A percentile compares a stretch with the other conserved stretches of the same genome.
These are phyloP conservation scores for Phaeophleospora eucalypticola DNA, from an alignment of 2,329 filamentous ascomycete species.

Conservation along the genomic window DNA sequence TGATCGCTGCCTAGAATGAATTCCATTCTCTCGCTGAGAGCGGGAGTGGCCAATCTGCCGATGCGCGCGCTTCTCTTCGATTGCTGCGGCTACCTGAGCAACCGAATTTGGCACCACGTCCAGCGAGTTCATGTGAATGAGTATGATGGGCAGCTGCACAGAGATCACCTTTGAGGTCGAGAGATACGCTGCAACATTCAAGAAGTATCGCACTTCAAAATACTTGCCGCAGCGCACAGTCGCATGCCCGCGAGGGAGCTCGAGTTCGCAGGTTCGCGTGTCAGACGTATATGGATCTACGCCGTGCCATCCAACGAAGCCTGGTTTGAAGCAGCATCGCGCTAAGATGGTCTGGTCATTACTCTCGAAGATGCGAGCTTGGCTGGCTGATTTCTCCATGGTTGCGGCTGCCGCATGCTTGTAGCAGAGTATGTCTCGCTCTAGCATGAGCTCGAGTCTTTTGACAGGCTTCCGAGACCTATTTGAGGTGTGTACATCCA, in stretches of 20 bases:
- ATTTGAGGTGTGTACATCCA: slow-evolving; percentile 51
- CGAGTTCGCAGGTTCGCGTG: slow-evolving; percentile 47
- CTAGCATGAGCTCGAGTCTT: slow-evolving; percentile 50
- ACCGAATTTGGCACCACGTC: slow-evolving; percentile 54
- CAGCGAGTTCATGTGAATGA: slow-evolving; percentile 56
- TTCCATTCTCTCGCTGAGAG: slow-evolving; percentile 4
- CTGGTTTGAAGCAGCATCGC: slow-evolving; percentile 41
- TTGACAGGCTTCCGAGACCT: slow-evolving; percentile 47
- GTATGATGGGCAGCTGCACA: slow-evolving; percentile 52
- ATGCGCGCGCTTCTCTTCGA: slow-evolving; percentile 45
- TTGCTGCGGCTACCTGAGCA: slow-evolving; percentile 53
- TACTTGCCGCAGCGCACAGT: slow-evolving; percentile 53
- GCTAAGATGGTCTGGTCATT: slow-evolving; percentile 48
- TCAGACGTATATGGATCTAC: slow-evolving; percentile 44
- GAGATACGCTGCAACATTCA: slow-evolving; percentile 48
- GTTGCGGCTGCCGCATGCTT: slow-evolving; percentile 48
- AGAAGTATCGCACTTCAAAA: slow-evolving; percentile 54
- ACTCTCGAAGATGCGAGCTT: slow-evolving; percentile 51
- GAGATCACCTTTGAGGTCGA: slow-evolving; percentile 48
- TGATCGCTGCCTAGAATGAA: slow-evolving; percentile 21
- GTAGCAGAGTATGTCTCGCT: slow-evolving; percentile 49
- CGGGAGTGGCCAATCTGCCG: slow-evolving; percentile 13
- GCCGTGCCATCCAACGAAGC: slow-evolving; percentile 45
- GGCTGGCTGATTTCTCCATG: slow-evolving; percentile 46
- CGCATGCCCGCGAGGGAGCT: slow-evolving; percentile 48